Evolutionary conservation across 352 stramenopile genomes (phyloP), one percentile per base, ranked within the genome.

Genomic region (Phytophthora europaea): DNA sequence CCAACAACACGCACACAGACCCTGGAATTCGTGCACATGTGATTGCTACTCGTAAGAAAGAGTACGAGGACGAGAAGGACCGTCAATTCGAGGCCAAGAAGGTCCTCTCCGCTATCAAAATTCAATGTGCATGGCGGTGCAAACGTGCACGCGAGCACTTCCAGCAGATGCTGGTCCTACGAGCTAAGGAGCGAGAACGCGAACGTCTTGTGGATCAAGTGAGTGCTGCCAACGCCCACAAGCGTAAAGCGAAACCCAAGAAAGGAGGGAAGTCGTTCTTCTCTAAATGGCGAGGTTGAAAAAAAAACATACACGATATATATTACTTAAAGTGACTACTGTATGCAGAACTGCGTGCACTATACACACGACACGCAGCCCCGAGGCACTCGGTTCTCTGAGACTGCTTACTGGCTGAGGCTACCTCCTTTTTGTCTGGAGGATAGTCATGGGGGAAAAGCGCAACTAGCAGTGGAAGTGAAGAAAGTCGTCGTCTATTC

Each of bases 101-200:
- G 54, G 71, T 93, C 4, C 65, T 64, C 26, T 90, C 83, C 52
- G 78, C 87, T 54, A 59, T 95, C n/a, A 79, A 75, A 20, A 74
- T 95, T 5, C 88, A 95, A 83, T 94, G 88, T 50, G 88, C 88
- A 4, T 95, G 84, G 82, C 82, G 88, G 10, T 88, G 75, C 34
- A 93, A 91, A 62, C 83, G 87, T 2, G 88, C 88, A 12, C 74
- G 87, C 0, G 75, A 86, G 23, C 74, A 82, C 8, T 92, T 94
- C 20, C 84, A 76, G 0, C 82, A 83, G 31, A 76, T 94, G 56
- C 53, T 95, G 48, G 40, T 80, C 45, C 65, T 95, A 18, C 83
- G 87, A 31, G 74, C 75, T 0, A 93, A 94, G 61, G 87, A 95
- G 61, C 81, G 81, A 63, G 85, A 91, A 48, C 85, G 75, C 28